Percentiles rank a stretch among this genome's conserved stretches.
These are phyloP conservation scores for Porphyrellus sp. DNA, from an alignment of 1,284 basidiomycete species.

Conservation along the genomic window DNA sequence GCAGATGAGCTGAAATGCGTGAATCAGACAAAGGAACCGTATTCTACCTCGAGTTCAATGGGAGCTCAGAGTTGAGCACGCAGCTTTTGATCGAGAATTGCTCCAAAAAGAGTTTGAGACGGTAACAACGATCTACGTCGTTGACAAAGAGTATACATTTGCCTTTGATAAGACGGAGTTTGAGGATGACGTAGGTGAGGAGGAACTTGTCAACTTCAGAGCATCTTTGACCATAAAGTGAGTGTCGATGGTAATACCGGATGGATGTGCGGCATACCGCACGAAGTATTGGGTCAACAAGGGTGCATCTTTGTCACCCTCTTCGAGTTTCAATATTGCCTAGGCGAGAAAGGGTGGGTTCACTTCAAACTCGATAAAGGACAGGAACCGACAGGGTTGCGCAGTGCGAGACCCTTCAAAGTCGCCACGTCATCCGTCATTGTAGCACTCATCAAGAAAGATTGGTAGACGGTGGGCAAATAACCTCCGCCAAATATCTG, in stretches of 20 bases:
- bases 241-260: not conserved
- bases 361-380: not conserved
- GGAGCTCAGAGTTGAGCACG: slow-evolving; percentile 95
- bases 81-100: slow-evolving; percentile 97
- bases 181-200: slow-evolving; percentile 90
- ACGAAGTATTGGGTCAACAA: slow-evolving; percentile 87
- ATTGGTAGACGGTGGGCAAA: slow-evolving; percentile 89
- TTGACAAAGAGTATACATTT: slow-evolving; percentile 99
- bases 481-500: slow-evolving; percentile 76
- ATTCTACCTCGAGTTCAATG: slow-evolving; percentile 83
- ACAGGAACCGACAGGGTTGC: slow-evolving; percentile 71
- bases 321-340: slow-evolving; percentile 85
- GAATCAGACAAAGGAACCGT: not conserved
- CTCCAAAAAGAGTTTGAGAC: slow-evolving; percentile 94
- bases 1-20: slow-evolving; percentile 4
- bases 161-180: slow-evolving; percentile 91
- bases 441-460: slow-evolving; percentile 96
- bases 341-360: slow-evolving; percentile 37
- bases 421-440: slow-evolving; percentile 94
- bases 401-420: slow-evolving; percentile 83
- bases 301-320: slow-evolving; percentile 75
- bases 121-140: slow-evolving; percentile 91
- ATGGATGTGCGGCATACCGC: slow-evolving; percentile 41
- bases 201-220: slow-evolving; percentile 96
- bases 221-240: slow-evolving; percentile 47